Conservation (phyloP, 2,329 filamentous ascomycete genomes). For the Didymella lethalis region DNA sequence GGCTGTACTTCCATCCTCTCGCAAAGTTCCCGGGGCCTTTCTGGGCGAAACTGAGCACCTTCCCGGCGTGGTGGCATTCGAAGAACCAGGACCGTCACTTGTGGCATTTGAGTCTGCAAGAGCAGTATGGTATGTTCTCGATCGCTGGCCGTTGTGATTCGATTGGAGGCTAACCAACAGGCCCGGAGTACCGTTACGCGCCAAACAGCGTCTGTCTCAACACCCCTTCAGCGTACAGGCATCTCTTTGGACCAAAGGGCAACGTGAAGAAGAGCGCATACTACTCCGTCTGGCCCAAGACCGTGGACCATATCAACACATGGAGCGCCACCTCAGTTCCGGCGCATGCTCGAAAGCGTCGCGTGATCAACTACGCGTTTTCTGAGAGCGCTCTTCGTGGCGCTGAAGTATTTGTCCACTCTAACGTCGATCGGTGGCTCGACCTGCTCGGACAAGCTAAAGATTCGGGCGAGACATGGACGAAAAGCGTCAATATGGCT, state of each 20-base stretch:
- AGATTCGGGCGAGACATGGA: conserved; percentile 17
- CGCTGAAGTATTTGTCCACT: conserved; percentile 51
- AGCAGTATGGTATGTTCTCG: conserved; percentile 60
- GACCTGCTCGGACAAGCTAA: conserved; percentile 9
- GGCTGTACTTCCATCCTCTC: conserved; percentile 31
- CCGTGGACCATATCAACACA: conserved; percentile 46
- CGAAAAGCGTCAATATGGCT: conserved; percentile 19
- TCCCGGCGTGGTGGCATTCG: conserved; percentile 64
- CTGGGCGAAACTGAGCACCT: conserved; percentile 19
- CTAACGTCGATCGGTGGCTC: conserved; percentile 28
- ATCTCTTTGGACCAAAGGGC: conserved; percentile 54
- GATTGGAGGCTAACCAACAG: conserved; percentile 33
- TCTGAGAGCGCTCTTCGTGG: conserved; percentile 50
- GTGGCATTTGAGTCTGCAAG: conserved; percentile 73
- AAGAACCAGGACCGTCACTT: conserved; percentile 76
- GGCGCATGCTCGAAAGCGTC: conserved; percentile 50
- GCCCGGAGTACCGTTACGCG: conserved; percentile 62
- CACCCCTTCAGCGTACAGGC: conserved; percentile 59
- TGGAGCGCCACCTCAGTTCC: conserved; percentile 35
- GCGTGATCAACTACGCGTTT: conserved; percentile 53
- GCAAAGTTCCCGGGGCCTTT: conserved; percentile 33
- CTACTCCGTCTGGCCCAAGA: conserved; percentile 53
- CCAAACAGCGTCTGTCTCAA: conserved; percentile 80
- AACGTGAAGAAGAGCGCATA: conserved; percentile 56
- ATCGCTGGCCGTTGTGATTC: too few relatives aligned